Evolutionary conservation across 495 filamentous ascomycete genomes (phyloP), one percentile per base, ranked within the genome.

Genomic region (Hypoxylon trugodes): DNA sequence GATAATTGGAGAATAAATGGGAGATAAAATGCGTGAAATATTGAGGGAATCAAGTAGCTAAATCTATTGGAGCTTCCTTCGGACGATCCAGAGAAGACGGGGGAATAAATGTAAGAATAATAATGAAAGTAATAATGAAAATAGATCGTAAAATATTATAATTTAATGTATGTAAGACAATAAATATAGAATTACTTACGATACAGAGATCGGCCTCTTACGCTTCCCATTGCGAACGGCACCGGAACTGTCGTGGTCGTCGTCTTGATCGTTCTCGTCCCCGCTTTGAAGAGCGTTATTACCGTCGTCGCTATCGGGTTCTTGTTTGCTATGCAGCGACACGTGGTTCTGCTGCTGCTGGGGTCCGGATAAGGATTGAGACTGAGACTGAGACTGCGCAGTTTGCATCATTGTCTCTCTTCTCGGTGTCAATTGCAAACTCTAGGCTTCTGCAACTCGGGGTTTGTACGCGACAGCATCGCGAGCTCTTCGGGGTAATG

Each of bases 201-300:
- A 85, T 13, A 86, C 85, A 52, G 82, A 83, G 54, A 84, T 79
- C n/a, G 84, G 84, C 40, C 84, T 74, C 67, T 86, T 86, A 53
- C 81, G 74, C 64, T 82, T 82, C 42, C 77, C 78, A 35, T 58
- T 70, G 9, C 69, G 71, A 22, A 73, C 58, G 41, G 68, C 69
- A 32, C 77, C 75, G 13, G 74, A 60, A 36, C 68, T 69, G 28
- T 79, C 79, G 56, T 74, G 66, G 21, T 76, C 70, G 28, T 74
- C 73, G 22, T 79, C 74, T 18, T 73, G 69, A 42, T 78, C 74
- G 38, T 77, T 72, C 59, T 73, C 70, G 36, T 73, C 70, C 25
- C 61, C 68, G 58, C 68, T 70, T 51, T 71, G 62, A 21, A 70
- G 51, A n/a, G 32, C 50, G 33, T 63, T 53, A 40, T 71, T 69